Evolutionary conservation across 164 flowering plant genomes (phyloP).

Genomic region (Protea cynaroides): DNA sequence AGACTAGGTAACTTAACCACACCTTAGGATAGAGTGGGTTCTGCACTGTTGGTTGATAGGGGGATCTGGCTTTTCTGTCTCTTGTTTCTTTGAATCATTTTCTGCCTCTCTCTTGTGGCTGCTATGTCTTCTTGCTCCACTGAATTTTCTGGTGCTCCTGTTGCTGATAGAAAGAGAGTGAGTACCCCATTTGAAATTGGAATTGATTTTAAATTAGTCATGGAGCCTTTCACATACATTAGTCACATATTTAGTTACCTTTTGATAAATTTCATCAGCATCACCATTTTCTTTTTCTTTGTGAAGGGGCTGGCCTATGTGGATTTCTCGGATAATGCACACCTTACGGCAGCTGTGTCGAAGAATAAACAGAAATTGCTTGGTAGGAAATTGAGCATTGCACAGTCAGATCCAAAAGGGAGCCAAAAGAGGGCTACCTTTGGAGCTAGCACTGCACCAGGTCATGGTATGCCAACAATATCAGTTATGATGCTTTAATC

Average conservation of each 20-base stretch:
- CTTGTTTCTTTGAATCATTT: too few relatives aligned
- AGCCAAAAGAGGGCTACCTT: constrained; percentile 30
- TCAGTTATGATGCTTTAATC: too few relatives aligned
- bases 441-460: constrained; percentile 18
- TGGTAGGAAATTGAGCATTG: constrained; percentile 77
- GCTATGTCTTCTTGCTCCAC: too few relatives aligned
- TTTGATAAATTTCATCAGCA: too few relatives aligned
- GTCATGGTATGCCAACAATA: constrained; percentile 28
- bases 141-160: too few relatives aligned
- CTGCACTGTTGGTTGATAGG: too few relatives aligned
- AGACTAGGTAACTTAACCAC: too few relatives aligned
- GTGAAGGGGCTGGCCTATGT: constrained; percentile 85
- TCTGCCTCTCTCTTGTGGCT: too few relatives aligned
- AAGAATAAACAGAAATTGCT: constrained; percentile 60
- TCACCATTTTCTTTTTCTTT: not conserved
- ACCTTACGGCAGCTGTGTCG: constrained; percentile 66
- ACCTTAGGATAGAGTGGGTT: too few relatives aligned
- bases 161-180: too few relatives aligned
- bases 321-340: constrained; percentile 70
- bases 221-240: not conserved
- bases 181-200: too few relatives aligned
- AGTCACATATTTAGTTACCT: not conserved
- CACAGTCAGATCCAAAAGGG: constrained; percentile 63
- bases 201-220: not conserved
- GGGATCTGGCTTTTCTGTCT: too few relatives aligned